Conservation (phyloP, 441 rosid genomes). For the Breynia disticha region DNA sequence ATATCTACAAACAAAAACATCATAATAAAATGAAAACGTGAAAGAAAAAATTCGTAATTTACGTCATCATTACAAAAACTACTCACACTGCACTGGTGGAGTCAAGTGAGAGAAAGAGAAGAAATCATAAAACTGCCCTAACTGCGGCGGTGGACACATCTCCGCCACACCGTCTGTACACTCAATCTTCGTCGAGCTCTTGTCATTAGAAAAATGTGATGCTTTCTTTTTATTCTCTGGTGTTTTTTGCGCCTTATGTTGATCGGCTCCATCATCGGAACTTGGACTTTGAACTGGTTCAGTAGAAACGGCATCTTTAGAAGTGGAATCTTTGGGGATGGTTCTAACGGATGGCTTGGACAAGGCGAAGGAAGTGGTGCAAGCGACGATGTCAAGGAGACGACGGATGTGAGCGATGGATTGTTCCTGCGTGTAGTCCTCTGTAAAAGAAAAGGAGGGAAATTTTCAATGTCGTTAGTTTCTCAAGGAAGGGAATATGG, state of each 20-base stretch:
- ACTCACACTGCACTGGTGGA: conserved; percentile 47
- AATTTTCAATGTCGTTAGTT: too few relatives aligned
- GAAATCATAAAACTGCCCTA: conserved; percentile 58
- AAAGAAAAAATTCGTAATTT: too few relatives aligned
- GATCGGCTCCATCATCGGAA: conserved; percentile 18
- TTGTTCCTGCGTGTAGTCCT: conserved; percentile 40
- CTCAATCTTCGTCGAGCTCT: conserved; percentile 1
- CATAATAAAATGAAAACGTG: background rate
- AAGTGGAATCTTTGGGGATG: conserved; percentile 25
- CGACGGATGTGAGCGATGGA: conserved; percentile 47
- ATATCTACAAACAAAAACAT: conserved; percentile 43
- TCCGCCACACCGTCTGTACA: conserved; percentile 12
- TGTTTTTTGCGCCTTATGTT: conserved; percentile 20
- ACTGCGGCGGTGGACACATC: conserved; percentile 49
- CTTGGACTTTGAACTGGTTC: conserved; percentile 28
- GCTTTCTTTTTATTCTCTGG: conserved; percentile 5
- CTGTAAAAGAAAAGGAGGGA: conserved; percentile 15
- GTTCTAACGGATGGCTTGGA: conserved; percentile 38
- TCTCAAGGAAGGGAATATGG: background rate
- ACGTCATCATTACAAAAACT: background rate
- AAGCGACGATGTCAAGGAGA: conserved; percentile 52
- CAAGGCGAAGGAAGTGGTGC: conserved; percentile 45
- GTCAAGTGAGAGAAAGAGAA: conserved; percentile 56
- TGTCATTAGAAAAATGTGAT: too few relatives aligned
- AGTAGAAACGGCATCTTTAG: conserved; percentile 29